Conservation (phyloP, 768 basidiomycete species). For the Suillus decipiens region DNA sequence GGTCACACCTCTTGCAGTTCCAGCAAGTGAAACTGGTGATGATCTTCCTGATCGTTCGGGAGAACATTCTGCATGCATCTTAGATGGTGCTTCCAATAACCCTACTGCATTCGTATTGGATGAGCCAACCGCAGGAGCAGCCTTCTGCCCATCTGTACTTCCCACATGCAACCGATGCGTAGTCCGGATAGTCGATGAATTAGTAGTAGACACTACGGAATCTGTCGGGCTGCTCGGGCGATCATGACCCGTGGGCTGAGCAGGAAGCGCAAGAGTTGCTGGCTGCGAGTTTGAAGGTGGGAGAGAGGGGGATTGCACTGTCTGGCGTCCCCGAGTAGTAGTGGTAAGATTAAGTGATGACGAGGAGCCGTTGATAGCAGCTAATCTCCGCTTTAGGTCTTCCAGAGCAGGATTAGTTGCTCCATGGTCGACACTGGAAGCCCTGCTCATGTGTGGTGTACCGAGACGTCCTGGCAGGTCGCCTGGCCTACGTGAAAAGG, state of each 20-base stretch:
- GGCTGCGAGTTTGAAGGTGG: constrained; percentile 18
- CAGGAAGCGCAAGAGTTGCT: constrained; percentile 27
- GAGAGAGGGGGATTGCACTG: constrained; percentile 24
- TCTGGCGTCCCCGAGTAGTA: constrained; percentile 48
- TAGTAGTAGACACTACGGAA: constrained; percentile 72
- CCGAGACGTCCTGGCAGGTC: constrained; percentile 47
- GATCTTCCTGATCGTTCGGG: constrained; percentile 75
- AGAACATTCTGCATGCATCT: constrained; percentile 64
- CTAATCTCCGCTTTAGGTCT: constrained; percentile 75
- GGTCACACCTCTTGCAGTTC: constrained; percentile 50
- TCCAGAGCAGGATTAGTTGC: constrained; percentile 64
- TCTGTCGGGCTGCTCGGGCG: constrained; percentile 82
- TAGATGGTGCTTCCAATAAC: constrained; percentile 73
- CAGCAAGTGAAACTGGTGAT: constrained; percentile 69
- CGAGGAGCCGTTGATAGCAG: constrained; percentile 70
- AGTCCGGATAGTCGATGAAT: constrained; percentile 60
- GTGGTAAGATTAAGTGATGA: constrained; percentile 56
- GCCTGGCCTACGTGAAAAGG: constrained; percentile 41
- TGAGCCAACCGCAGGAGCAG: constrained; percentile 86
- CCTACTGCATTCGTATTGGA: constrained; percentile 84
- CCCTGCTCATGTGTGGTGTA: constrained; percentile 50
- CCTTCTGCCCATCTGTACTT: constrained; percentile 77
- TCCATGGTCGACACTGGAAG: constrained; percentile 49
- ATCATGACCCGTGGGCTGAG: constrained; percentile 35
- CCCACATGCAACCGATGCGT: constrained; percentile 69